Evolutionary conservation across 2,329 filamentous ascomycete species (phyloP), one percentile per base, ranked within the genome.

Genomic region (Stachybotrys chartarum): DNA sequence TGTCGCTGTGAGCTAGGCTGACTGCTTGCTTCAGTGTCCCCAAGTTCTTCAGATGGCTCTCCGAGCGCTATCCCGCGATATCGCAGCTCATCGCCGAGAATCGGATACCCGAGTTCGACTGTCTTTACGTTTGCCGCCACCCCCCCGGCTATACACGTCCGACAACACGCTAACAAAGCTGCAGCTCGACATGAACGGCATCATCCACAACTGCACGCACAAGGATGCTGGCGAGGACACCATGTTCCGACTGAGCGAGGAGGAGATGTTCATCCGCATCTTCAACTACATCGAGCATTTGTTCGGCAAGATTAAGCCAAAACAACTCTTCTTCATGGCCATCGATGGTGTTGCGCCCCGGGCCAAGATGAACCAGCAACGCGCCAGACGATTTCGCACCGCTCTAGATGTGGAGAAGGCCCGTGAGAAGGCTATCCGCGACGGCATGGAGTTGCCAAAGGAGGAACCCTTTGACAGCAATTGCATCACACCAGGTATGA

Each of bases 221-320:
- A 96, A 94, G 68, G 93, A 99, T 74, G 87, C 90, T 30, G 74
- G 74, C 54, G 92, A 95, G 68, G 92, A 93, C 69, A 85, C 91
- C 5, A 91, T 90, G 1, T 95, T 95, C 67, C 91, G 94, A 55
- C 86, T 97, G 74, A 93, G 88, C 56, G 95, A 99, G 72, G 93
- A 99, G 71, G 90, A 97, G 73, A 99, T 99, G 94, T 99, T 99
- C 70, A 97, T 99, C 63, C 89, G 91, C 56, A 99, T 99, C 66
- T 99, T 99, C 83, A 97, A 97, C 75, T 99, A 99, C 72, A 99
- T 99, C 62, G 94, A 99, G 73, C 94, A 99, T 76, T 75, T 99
- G 54, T 99, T 96, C 72, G 92, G 93, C 64, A 99, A 97, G 74
- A 99, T 99, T 70, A 97, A 97, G 73, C 94, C 94, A 12, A 93